phyloP scores from a whole-genome alignment of 192 early-diverging fungal species.

The Rhizophagus sp. region DNA sequence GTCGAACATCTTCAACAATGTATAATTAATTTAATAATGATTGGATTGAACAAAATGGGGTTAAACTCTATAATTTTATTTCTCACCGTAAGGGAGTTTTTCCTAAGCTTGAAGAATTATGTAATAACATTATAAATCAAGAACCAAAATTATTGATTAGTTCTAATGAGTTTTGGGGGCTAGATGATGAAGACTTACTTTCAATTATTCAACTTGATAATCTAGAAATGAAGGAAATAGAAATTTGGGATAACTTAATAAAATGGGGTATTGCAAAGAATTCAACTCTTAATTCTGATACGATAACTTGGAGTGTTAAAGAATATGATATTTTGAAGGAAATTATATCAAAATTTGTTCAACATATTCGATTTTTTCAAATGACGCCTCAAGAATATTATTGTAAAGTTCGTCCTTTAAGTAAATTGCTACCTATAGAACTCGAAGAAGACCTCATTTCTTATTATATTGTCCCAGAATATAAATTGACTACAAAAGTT shows the following conservation, averaged over 20 bases:
- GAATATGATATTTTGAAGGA: background rate
- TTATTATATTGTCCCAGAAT: background rate
- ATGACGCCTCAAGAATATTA: slow-evolving; percentile 9
- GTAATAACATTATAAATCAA: background rate
- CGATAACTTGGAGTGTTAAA: background rate
- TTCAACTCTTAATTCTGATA: background rate
- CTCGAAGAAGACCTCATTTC: background rate
- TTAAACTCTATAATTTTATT: background rate
- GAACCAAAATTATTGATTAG: background rate
- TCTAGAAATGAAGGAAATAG: background rate
- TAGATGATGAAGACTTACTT: background rate
- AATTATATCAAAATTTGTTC: background rate
- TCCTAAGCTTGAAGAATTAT: background rate
- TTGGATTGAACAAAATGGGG: background rate
- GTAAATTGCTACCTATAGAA: slow-evolving; percentile 13
- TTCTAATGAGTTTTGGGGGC: background rate
- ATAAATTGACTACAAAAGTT: too few species aligned
- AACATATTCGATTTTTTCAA: slow-evolving; percentile 14
- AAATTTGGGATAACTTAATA: slow-evolving; percentile 13
- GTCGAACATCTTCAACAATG: background rate
- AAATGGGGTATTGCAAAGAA: slow-evolving; percentile 8
- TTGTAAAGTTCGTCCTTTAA: slow-evolving; percentile 1
- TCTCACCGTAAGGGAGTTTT: background rate
- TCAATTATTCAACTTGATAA: slow-evolving; percentile 5
- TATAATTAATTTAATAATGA: background rate